A percentile compares a stretch with the other conserved stretches of the same genome.
Conservation (phyloP, 345 rosid genomes). For the Rhodomyrtus tomentosa region DNA sequence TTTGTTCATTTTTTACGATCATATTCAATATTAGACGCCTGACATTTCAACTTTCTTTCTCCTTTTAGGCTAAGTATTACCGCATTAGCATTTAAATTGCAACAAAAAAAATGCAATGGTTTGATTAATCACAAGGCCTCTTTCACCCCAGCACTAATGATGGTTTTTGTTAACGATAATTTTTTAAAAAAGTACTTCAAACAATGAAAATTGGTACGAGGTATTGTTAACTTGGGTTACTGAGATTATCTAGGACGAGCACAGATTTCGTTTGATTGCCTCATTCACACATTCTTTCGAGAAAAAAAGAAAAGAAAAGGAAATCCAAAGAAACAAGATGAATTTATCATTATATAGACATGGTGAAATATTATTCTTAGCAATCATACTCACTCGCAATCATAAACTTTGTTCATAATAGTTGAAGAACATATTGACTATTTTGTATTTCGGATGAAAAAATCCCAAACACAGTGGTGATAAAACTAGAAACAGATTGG, state of each 20-base stretch:
- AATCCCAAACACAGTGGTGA: not conserved
- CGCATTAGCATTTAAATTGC: not conserved
- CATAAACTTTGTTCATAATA: not conserved
- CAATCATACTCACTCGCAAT: not conserved
- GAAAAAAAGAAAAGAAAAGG: not conserved
- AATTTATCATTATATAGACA: rapidly evolving
- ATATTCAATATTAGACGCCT: too few relatives aligned
- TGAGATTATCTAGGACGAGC: not conserved
- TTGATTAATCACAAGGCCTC: not conserved
- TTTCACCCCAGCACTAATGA: not conserved
- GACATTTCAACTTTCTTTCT: too few relatives aligned
- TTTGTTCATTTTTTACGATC: not conserved
- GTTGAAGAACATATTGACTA: not conserved
- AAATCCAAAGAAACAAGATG: not conserved
- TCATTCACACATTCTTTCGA: not conserved
- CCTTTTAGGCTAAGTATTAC: not conserved
- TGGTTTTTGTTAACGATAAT: not conserved
- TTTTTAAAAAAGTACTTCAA: not conserved
- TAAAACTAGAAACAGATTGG: not conserved
- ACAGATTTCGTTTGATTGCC: not conserved
- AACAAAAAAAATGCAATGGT: not conserved
- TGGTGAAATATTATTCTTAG: not conserved
- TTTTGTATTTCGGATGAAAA: not conserved
- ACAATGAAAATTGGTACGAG: not conserved
- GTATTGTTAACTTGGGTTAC: not conserved